Conservation (phyloP, 179 eudicot genomes). For the Camellia oleifera region DNA sequence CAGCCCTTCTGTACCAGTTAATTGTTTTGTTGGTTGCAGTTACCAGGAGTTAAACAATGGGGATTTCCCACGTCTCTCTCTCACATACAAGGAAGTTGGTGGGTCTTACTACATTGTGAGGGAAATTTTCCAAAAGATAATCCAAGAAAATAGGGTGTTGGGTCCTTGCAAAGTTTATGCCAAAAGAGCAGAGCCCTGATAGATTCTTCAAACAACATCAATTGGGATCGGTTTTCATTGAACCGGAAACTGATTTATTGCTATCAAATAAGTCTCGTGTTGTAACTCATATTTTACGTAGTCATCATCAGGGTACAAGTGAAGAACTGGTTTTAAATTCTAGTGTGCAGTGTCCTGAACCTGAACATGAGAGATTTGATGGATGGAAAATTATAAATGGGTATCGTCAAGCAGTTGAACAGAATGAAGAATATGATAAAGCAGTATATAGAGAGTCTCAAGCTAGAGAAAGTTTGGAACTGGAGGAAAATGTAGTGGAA, state of each 20-base stretch:
- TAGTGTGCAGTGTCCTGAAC: slow-evolving; percentile 12
- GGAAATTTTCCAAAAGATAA: slow-evolving; percentile 81
- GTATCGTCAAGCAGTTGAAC: slow-evolving; percentile 21
- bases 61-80: slow-evolving; percentile 76
- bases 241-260: slow-evolving; percentile 32
- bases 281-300: slow-evolving; percentile 13
- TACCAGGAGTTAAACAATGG: slow-evolving; percentile 74
- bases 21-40: slow-evolving; percentile 37
- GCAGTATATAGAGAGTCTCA: slow-evolving; percentile 7
- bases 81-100: slow-evolving; percentile 94
- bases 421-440: slow-evolving; percentile 30
- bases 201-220: slow-evolving; percentile 34
- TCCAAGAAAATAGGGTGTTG: slow-evolving; percentile 85
- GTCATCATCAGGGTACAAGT: slow-evolving; percentile 17
- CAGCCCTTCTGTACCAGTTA: neutral
- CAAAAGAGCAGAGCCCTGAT: slow-evolving; percentile 32
- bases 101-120: slow-evolving; percentile 91
- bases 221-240: slow-evolving; percentile 46
- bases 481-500: slow-evolving; percentile 26
- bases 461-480: slow-evolving; percentile 20
- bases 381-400: slow-evolving; percentile 2
- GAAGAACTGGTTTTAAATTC: slow-evolving; percentile 15
- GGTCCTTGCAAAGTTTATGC: slow-evolving; percentile 64
- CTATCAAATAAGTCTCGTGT: slow-evolving; percentile 22
- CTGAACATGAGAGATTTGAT: slow-evolving; percentile 8